Evolutionary conservation across 1,284 basidiomycete species (phyloP).

Genomic region (Anthracocystis panici-leucophaei): DNA sequence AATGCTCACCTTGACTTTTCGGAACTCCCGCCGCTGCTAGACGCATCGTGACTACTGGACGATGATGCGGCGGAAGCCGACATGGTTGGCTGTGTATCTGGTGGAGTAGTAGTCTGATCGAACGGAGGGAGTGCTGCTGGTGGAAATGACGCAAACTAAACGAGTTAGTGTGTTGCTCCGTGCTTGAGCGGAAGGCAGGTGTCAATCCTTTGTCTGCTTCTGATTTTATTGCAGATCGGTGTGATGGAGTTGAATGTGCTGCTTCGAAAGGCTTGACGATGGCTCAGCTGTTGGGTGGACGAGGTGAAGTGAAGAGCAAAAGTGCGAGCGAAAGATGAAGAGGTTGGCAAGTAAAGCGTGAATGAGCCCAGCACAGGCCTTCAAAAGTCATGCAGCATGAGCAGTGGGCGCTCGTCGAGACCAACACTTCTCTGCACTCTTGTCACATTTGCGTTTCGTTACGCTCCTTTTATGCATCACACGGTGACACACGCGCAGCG

Average conservation of each 20-base stretch:
- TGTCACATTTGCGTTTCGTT: constrained; percentile 3
- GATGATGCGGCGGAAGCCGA: constrained; percentile 41
- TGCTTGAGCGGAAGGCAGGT: no score
- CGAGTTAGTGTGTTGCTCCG: neutral
- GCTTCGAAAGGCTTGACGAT: neutral
- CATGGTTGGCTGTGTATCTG: constrained; percentile 10
- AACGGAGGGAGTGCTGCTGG: neutral
- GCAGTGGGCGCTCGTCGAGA: constrained; percentile 18
- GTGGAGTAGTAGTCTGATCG: neutral
- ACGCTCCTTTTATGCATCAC: no score
- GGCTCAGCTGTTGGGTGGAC: neutral
- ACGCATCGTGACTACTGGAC: constrained; percentile 39
- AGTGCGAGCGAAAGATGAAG: neutral
- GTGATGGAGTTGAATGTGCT: neutral
- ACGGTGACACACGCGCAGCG: constrained; percentile 12
- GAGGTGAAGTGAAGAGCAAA: no score
- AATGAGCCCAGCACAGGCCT: constrained; percentile 23
- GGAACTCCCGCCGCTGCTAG: constrained; percentile 18
- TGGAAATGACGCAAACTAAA: neutral
- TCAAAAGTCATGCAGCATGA: constrained; percentile 14
- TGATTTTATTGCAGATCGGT: neutral
- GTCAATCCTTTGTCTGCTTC: neutral
- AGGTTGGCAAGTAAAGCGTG: constrained; percentile 12
- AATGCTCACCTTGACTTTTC: constrained; percentile 38
- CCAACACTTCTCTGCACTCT: constrained; percentile 34